Percentiles rank a stretch among this genome's conserved stretches.
Conservation (phyloP, 805 yeast species). For the Ogataea sp. region DNA sequence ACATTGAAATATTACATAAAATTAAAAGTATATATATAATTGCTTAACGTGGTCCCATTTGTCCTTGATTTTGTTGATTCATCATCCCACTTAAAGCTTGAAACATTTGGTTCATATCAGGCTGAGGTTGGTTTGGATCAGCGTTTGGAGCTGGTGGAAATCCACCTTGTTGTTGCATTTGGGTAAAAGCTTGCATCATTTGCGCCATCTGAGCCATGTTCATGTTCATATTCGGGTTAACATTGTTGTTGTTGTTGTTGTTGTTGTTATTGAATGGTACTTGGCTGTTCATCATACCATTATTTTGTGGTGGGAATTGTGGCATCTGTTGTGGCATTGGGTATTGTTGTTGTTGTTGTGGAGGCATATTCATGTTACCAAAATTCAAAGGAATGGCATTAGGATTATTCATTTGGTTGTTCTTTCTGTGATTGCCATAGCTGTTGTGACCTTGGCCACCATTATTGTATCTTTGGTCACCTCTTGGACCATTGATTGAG, state of each 20-base stretch:
- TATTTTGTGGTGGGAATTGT: constrained; percentile 8
- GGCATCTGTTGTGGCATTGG: constrained; percentile 7
- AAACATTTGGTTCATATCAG: constrained; percentile 28
- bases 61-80: constrained; percentile 15
- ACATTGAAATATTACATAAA: neutral
- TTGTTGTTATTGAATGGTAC: neutral
- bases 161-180: constrained; percentile 15
- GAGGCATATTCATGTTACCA: constrained; percentile 9
- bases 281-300: constrained; percentile 6
- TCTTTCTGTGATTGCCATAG: constrained; percentile 1
- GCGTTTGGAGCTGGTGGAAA: constrained; percentile 9
- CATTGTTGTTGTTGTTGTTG: no score
- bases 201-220: constrained; percentile 15
- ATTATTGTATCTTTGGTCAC: constrained; percentile 30
- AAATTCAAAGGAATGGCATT: constrained; percentile 15
- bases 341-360: constrained; percentile 6
- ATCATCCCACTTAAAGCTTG: constrained; percentile 28
- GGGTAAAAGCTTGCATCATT: constrained; percentile 27
- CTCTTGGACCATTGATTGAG: constrained; percentile 77
- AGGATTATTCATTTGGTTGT: constrained; percentile 10
- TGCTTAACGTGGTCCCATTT: neutral
- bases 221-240: no score
- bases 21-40: neutral
- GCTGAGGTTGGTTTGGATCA: constrained; percentile 12
- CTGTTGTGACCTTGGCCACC: constrained; percentile 4